These are phyloP conservation scores for Millerago galiae DNA, from an alignment of 805 yeast genomes.

Conservation along the genomic window DNA sequence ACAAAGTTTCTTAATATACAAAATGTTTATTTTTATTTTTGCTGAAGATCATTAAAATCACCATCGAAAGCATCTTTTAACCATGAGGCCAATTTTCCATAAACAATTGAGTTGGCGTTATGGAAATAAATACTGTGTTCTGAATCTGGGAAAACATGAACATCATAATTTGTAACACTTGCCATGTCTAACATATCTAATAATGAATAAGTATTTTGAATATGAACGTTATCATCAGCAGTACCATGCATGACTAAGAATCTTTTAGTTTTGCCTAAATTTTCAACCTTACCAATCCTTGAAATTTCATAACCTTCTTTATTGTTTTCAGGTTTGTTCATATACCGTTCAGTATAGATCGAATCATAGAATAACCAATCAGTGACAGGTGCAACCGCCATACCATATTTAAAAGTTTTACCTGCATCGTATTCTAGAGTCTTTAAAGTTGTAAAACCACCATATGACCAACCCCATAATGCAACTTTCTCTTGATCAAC, in stretches of 20 bases:
- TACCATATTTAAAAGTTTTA: constrained; percentile 73
- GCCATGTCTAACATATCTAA: constrained; percentile 66
- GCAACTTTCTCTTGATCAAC: constrained; percentile 67
- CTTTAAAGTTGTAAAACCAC: constrained; percentile 89
- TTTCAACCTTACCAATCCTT: constrained; percentile 49
- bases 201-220: constrained; percentile 78
- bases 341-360: constrained; percentile 89
- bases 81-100: constrained; percentile 64
- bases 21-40: constrained; percentile 1
- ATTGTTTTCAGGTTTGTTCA: constrained; percentile 75
- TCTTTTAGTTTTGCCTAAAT: constrained; percentile 50
- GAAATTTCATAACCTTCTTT: constrained; percentile 54
- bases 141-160: constrained; percentile 75
- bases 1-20: background rate
- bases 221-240: constrained; percentile 95
- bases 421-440: constrained; percentile 78
- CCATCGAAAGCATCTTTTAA: constrained; percentile 54
- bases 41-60: constrained; percentile 28
- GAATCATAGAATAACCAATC: constrained; percentile 91
- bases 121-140: constrained; percentile 71
- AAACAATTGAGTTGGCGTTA: constrained; percentile 63
- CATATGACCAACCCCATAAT: constrained; percentile 98
- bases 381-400: constrained; percentile 97
- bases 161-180: constrained; percentile 74
- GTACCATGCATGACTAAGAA: constrained; percentile 94